Percentiles rank a stretch among this genome's conserved stretches.
Evolutionary conservation across 2,329 filamentous ascomycete species (phyloP).

Genomic region (Scytalidium sp.): DNA sequence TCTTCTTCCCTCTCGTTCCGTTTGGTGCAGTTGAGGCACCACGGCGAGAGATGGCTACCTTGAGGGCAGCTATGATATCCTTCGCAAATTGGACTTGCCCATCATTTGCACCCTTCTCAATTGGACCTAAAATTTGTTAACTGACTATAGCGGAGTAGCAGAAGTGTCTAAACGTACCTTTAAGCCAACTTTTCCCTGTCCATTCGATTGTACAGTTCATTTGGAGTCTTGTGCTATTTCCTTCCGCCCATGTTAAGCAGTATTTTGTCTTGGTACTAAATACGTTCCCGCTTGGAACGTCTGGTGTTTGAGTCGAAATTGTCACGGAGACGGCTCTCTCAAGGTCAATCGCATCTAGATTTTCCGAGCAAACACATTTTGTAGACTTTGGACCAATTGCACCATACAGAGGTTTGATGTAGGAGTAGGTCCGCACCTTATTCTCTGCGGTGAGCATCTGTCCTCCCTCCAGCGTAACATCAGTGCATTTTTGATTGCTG

Average conservation of each 20-base stretch:
- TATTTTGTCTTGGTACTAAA: constrained; percentile 94
- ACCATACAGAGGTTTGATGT: constrained; percentile 85
- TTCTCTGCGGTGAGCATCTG: constrained; percentile 71
- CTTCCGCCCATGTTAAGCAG: constrained; percentile 87
- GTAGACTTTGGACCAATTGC: constrained; percentile 91
- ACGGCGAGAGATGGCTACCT: constrained; percentile 66
- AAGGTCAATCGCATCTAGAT: constrained; percentile 78
- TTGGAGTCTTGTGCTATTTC: constrained; percentile 79
- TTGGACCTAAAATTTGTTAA: constrained; percentile 61
- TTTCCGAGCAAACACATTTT: constrained; percentile 87
- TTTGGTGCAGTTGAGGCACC: constrained; percentile 44
- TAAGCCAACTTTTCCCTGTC: constrained; percentile 97
- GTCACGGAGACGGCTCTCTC: constrained; percentile 85
- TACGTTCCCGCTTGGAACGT: constrained; percentile 90
- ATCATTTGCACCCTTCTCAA: constrained; percentile 92
- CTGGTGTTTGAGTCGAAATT: constrained; percentile 83
- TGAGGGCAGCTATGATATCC: constrained; percentile 73
- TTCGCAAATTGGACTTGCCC: constrained; percentile 83
- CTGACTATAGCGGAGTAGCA: not conserved
- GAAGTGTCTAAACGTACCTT: constrained; percentile 55
- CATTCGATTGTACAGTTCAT: constrained; percentile 92
- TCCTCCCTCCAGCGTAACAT: constrained; percentile 78
- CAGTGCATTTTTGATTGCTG: constrained; percentile 82
- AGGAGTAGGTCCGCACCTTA: constrained; percentile 72
- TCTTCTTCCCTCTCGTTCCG: constrained; percentile 54